Percentiles rank a stretch among this genome's conserved stretches.
These are phyloP conservation scores for Termitomyces sp. DNA, from an alignment of 768 basidiomycete species.

Conservation along the genomic window DNA sequence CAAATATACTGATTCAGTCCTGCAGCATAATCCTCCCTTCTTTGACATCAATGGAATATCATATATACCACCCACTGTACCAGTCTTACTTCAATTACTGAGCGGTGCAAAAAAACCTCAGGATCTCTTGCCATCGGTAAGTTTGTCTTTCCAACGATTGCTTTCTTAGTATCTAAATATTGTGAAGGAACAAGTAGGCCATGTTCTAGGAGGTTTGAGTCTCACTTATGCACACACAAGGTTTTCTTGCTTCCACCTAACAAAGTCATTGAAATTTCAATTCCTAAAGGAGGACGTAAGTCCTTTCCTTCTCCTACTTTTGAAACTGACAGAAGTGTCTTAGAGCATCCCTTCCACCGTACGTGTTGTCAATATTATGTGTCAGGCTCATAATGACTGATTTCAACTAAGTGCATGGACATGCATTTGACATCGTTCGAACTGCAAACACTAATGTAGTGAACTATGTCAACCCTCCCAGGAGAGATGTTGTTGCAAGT, in stretches of 20 bases:
- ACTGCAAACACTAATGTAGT: conserved; percentile 15
- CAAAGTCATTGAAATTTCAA: conserved; percentile 14
- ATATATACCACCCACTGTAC: conserved; percentile 35
- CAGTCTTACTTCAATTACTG: conserved; percentile 48
- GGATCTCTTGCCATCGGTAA: conserved; percentile 36
- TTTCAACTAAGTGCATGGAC: conserved; percentile 20
- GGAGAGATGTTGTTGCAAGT: neutral
- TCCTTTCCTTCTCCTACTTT: neutral
- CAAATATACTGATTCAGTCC: neutral
- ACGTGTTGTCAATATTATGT: neutral
- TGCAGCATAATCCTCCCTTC: conserved; percentile 24
- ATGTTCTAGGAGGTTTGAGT: neutral
- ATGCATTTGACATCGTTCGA: conserved; percentile 24
- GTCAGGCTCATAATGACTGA: no score
- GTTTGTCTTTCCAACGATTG: neutral
- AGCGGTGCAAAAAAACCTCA: conserved; percentile 36
- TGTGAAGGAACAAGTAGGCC: conserved; percentile 10
- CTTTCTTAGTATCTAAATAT: neutral
- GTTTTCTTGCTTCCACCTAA: neutral
- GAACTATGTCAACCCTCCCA: conserved; percentile 12
- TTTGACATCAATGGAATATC: conserved; percentile 25
- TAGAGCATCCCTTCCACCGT: conserved; percentile 26
- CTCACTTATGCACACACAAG: neutral
- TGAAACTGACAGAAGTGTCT: neutral
- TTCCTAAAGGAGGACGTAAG: conserved; percentile 28